Base-by-base conservation (phyloP, 805 yeast species). In the Brettanomyces sp. region DNA sequence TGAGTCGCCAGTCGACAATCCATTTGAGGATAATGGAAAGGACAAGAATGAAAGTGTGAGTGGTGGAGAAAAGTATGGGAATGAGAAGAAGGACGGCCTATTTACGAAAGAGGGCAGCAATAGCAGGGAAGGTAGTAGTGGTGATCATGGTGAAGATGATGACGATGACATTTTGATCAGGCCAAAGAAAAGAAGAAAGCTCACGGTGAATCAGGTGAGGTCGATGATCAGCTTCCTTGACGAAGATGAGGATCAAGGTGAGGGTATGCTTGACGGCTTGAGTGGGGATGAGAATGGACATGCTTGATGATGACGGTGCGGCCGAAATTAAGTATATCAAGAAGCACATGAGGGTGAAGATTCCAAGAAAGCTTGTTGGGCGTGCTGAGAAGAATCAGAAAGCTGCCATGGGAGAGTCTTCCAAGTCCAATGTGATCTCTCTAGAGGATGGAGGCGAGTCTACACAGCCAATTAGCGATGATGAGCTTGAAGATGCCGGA, bases 321-420 rank as follows among this genome's bases (percentile, higher is more conserved):
- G 73, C 70, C 3, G 63, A 63, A 18, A 60, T 70, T 46, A 70
- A 67, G 52, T 65, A 44, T 7, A 41, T 62, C 3, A 56, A 52
- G 34, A 48, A 53, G 36, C 56, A 49, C 22, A 53, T 59, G 1
- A 49, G 36, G 23, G 84, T 81, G 18, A 77, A 76, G 1, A 61
- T 77, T 4, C 76, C 84, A 7, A 73, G 84, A 50, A 73, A 82
- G 41, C 74, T 73, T 45, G 57, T 77, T 56, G 75, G 81, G 9
- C 61, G 60, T 39, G 7, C 32, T 28, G 32, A 28, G 11, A 9
- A 28, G 32, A 58, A 61, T 28, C 60, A 39, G 30, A 43, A 37
- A 14, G 36, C 43, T 8, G 40, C n/a, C 25, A 33, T n/a, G 18
- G 32, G 39, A 21, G 22, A 40, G 4, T 12, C 42, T 36, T 18